Base-by-base conservation (phyloP, 163 green algal genomes). In the Chlorella variabilis region DNA sequence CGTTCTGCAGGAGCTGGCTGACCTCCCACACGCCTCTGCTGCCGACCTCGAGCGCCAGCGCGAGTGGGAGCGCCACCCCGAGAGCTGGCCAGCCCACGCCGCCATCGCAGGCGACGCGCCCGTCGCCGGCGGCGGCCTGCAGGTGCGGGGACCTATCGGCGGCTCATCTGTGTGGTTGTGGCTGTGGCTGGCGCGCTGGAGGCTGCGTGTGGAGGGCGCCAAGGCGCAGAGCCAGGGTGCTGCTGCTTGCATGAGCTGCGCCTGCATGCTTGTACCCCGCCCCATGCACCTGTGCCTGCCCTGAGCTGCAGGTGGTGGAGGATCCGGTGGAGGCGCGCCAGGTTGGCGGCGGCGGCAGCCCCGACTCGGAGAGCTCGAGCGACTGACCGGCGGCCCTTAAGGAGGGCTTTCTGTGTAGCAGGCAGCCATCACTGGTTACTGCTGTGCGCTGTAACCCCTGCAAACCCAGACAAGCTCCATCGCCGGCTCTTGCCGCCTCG, bases 101-200 rank as follows among this genome's bases (percentile, higher is more conserved):
- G 73, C 73, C 36, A 59, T 80, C 17, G 73, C 70, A n/a, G 73
- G 73, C 3, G 73, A 80, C 27, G 73, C 73, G 23, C 73, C 73
- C 0, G 73, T 56, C 0, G 73, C 73, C 0, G 73, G 73, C 1
- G 73, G 58, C 38, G 73, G 73, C 33, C 25, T 80, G 73, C 56
- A 80, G 73, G 71, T 18, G 20, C 29, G 71, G 1, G 23, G 33
- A n/a, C 9, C 5, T 9, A 9, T n/a, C 20, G 15, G 45, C 45
- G 11, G n/a, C n/a, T n/a, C n/a, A n/a, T n/a, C n/a, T n/a, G n/a
- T n/a, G n/a, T n/a, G n/a, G n/a, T n/a, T n/a, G n/a, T n/a, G n/a
- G n/a, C n/a, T n/a, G n/a, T n/a, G n/a, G n/a, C n/a, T n/a, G n/a
- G n/a, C n/a, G n/a, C n/a, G n/a, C n/a, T n/a, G n/a, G n/a, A n/a